A percentile compares a stretch with the other conserved stretches of the same genome.
Conservation (phyloP, 768 basidiomycete genomes). For the Dentipellis sp. region DNA sequence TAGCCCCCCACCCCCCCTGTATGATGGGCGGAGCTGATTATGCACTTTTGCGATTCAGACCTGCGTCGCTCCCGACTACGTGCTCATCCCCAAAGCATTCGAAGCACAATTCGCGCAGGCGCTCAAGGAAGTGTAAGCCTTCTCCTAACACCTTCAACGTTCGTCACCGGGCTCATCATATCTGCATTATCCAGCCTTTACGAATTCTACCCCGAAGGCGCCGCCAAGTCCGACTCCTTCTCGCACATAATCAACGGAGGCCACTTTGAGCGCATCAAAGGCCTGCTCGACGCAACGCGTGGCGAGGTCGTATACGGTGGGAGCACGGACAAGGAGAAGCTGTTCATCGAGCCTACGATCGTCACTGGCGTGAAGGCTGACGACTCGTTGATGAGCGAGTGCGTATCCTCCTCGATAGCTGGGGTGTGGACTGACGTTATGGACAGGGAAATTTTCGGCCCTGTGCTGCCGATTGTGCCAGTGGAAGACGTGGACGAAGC, state of each 20-base stretch:
- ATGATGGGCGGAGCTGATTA: background rate
- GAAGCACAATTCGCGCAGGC: constrained; percentile 32
- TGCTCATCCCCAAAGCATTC: constrained; percentile 33
- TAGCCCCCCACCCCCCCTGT: background rate
- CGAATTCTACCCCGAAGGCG: constrained; percentile 45
- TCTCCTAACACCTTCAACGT: background rate
- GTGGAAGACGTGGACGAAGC: constrained; percentile 66
- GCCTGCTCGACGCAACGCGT: constrained; percentile 53
- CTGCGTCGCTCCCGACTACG: constrained; percentile 56
- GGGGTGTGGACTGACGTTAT: background rate
- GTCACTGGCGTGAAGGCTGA: constrained; percentile 50
- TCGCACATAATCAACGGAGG: constrained; percentile 41
- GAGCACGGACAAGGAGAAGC: constrained; percentile 40
- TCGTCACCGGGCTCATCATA: background rate
- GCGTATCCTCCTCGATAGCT: constrained; percentile 18
- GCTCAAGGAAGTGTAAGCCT: constrained; percentile 32
- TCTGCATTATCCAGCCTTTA: constrained; percentile 29
- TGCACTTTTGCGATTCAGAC: constrained; percentile 30
- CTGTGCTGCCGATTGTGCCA: constrained; percentile 65
- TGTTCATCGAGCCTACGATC: constrained; percentile 66
- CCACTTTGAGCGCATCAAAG: constrained; percentile 53
- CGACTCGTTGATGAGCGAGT: constrained; percentile 77
- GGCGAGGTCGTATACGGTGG: constrained; percentile 64
- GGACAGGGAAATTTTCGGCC: constrained; percentile 75
- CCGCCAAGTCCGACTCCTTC: constrained; percentile 34